phyloP scores from a whole-genome alignment of 2,329 filamentous ascomycete genomes.

The Sporothrix euskadiensis region DNA sequence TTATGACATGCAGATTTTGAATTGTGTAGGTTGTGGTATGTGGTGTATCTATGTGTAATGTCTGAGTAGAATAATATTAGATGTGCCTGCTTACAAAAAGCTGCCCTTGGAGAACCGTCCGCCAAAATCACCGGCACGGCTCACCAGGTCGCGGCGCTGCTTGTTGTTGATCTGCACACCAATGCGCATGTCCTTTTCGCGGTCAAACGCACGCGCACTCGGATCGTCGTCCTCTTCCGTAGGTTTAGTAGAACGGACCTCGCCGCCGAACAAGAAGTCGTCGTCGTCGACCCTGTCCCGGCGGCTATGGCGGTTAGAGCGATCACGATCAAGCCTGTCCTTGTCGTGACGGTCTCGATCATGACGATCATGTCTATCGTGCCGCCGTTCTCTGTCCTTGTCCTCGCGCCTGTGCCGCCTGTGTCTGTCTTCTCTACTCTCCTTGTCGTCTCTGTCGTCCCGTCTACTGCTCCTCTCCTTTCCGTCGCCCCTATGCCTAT shows the following conservation, averaged over 20 bases:
- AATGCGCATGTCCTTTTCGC: constrained; percentile 88
- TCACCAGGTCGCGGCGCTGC: constrained; percentile 76
- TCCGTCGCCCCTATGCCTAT: neutral
- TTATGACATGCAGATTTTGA: neutral
- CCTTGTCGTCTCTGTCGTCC: constrained; percentile 3
- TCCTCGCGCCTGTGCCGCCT: constrained; percentile 10
- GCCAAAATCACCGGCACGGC: constrained; percentile 77
- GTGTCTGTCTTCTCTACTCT: constrained; percentile 2
- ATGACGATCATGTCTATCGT: neutral
- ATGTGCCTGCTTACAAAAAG: constrained; percentile 47
- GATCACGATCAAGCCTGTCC: neutral
- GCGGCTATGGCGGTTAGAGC: neutral
- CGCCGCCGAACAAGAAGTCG: constrained; percentile 38
- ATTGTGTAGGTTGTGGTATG: neutral
- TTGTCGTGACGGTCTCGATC: constrained; percentile 20
- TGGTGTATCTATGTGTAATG: neutral
- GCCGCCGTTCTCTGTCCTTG: neutral
- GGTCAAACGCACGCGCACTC: constrained; percentile 82
- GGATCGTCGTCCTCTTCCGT: constrained; percentile 78
- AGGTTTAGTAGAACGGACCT: neutral
- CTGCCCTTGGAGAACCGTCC: constrained; percentile 78
- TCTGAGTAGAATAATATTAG: no score
- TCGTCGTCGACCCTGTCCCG: constrained; percentile 38
- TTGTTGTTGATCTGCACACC: constrained; percentile 69
- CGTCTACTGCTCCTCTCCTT: neutral